These are phyloP conservation scores for Eucalyptus coolabah DNA, from an alignment of 345 rosid species.

Conservation along the genomic window DNA sequence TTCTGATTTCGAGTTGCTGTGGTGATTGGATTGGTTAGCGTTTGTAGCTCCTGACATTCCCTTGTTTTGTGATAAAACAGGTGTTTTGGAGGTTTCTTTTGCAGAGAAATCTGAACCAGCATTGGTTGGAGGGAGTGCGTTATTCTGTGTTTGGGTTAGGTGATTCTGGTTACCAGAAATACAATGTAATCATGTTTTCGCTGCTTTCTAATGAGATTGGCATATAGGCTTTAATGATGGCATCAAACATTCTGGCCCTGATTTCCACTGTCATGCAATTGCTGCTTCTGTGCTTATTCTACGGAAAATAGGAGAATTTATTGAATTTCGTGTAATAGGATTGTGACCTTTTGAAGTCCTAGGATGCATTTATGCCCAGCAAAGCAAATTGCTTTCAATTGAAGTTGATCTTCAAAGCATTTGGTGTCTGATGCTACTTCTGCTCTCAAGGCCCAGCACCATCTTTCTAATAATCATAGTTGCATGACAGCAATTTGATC, in stretches of 20 bases:
- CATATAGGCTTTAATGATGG: neutral
- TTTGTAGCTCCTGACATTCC: neutral
- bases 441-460: neutral
- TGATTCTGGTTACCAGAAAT: conserved; percentile 89
- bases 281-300: neutral
- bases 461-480: neutral
- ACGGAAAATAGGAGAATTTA: neutral
- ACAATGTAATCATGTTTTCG: conserved; percentile 29
- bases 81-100: conserved; percentile 86
- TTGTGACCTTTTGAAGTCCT: neutral
- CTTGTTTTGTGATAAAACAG: conserved; percentile 10
- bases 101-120: conserved; percentile 40
- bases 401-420: neutral
- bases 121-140: conserved; percentile 56
- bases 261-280: neutral
- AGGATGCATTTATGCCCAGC: neutral
- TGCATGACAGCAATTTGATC: neutral
- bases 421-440: neutral
- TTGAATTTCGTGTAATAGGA: neutral
- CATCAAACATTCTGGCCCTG: neutral
- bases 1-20: neutral
- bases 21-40: neutral
- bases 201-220: neutral
- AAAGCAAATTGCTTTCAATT: neutral
- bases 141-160: conserved; percentile 91